phyloP scores from a whole-genome alignment of 2,329 filamentous ascomycete species.

The Phoma sp. region DNA sequence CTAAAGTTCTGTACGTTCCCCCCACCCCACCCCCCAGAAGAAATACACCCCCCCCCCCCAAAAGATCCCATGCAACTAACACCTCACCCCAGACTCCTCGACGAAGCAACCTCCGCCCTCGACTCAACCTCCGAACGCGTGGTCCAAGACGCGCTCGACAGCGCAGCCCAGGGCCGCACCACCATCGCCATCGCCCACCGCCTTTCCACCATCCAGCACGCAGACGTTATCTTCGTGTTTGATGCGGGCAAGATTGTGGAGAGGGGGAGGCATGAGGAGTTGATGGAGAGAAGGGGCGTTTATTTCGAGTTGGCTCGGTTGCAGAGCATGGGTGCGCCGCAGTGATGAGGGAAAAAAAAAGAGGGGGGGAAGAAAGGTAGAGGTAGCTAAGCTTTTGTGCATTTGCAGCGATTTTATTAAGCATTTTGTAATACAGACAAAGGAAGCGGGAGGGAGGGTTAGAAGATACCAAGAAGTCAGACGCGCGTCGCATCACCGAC shows the following conservation, averaged over 20 bases:
- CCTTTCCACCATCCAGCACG: slow-evolving; percentile 90
- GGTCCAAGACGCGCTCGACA: slow-evolving; percentile 80
- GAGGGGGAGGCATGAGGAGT: slow-evolving; percentile 75
- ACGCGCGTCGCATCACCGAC: no score
- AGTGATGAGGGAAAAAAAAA: slow-evolving; percentile 15
- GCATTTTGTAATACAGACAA: no score
- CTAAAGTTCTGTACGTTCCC: slow-evolving; percentile 81
- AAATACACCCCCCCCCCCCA: no score
- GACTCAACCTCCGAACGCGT: slow-evolving; percentile 66
- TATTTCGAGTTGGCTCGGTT: slow-evolving; percentile 48
- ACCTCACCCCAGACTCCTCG: slow-evolving; percentile 33
- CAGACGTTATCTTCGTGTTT: slow-evolving; percentile 96
- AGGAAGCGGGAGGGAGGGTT: no score
- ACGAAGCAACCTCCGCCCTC: slow-evolving; percentile 48
- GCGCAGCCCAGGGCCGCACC: slow-evolving; percentile 82
- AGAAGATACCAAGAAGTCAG: no score
- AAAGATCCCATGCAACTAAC: slow-evolving; percentile 44
- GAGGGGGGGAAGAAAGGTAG: no score
- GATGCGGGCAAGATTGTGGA: slow-evolving; percentile 88
- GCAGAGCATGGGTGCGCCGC: slow-evolving; percentile 45
- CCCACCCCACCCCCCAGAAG: no score
- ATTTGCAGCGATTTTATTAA: no score
- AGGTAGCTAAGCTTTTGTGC: no score
- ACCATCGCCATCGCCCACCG: slow-evolving; percentile 95
- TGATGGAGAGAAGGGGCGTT: slow-evolving; percentile 49